Evolutionary conservation across 306 rosid species (phyloP).

Genomic region (Alnus rubra): DNA sequence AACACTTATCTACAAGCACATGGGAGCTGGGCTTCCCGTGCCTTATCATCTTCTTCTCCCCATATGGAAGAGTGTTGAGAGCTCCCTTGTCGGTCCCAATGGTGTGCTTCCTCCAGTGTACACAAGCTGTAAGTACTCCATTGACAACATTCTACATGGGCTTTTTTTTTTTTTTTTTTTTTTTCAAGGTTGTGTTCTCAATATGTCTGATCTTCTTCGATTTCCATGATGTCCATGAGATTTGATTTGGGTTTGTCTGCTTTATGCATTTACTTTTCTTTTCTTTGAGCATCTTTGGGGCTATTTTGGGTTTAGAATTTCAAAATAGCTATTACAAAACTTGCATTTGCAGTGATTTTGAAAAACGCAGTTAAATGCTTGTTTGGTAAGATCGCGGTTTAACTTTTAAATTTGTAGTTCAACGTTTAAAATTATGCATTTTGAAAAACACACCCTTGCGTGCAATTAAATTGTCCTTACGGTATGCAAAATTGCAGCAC

Average conservation of each 20-base stretch:
- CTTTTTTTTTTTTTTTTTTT: too few relatives aligned
- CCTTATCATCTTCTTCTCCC: slow-evolving; percentile 58
- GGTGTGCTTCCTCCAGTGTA: slow-evolving; percentile 27
- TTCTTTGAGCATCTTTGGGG: too few relatives aligned
- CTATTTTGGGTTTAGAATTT: too few relatives aligned
- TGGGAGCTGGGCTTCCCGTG: slow-evolving; percentile 48
- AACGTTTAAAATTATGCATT: too few relatives aligned
- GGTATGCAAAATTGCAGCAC: too few relatives aligned
- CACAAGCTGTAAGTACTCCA: slow-evolving; percentile 44
- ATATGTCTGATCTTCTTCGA: neutral
- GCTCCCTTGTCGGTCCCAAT: slow-evolving; percentile 22
- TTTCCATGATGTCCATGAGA: neutral
- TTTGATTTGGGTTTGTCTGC: neutral
- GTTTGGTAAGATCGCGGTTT: too few relatives aligned
- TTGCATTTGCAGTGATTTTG: too few relatives aligned
- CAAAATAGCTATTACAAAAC: too few relatives aligned
- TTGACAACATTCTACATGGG: neutral
- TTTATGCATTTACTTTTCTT: slow-evolving; percentile 7
- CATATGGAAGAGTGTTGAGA: slow-evolving; percentile 35
- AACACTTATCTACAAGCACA: slow-evolving; percentile 52
- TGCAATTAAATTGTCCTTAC: too few relatives aligned
- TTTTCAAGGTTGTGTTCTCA: neutral
- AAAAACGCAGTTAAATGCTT: too few relatives aligned
- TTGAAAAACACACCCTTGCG: too few relatives aligned
- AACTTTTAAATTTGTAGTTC: too few relatives aligned